Evolutionary conservation across 371 early-diverging fungal species (phyloP).

Genomic region (Chytridiales sp.): DNA sequence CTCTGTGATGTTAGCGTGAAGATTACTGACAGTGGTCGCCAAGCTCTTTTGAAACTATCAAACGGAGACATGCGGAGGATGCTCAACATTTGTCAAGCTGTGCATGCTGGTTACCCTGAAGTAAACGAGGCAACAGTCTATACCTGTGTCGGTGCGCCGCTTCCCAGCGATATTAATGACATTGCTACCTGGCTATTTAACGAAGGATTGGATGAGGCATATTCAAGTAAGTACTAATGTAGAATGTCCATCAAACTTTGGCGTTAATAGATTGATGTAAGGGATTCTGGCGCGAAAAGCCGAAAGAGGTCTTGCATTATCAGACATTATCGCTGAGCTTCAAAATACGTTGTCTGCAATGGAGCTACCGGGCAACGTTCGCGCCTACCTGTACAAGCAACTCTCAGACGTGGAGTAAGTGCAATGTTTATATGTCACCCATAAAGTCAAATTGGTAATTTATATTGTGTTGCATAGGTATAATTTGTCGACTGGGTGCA

Average conservation of each 20-base stretch:
- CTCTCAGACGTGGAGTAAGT: conserved; percentile 85
- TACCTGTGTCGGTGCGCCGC: conserved; percentile 87
- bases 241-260: not conserved
- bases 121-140: conserved; percentile 82
- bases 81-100: conserved; percentile 89
- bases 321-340: conserved; percentile 82
- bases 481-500: conserved; percentile 75
- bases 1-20: conserved; percentile 54
- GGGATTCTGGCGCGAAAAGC: conserved; percentile 72
- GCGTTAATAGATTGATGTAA: conserved; percentile 21
- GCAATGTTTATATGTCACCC: not conserved
- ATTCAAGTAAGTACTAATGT: conserved; percentile 54
- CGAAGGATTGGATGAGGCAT: conserved; percentile 76
- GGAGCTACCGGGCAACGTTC: conserved; percentile 66
- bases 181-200: conserved; percentile 78
- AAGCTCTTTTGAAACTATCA: conserved; percentile 76
- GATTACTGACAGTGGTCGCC: conserved; percentile 76
- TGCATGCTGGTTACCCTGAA: conserved; percentile 75
- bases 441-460: not conserved
- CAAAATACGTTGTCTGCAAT: conserved; percentile 59
- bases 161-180: conserved; percentile 80
- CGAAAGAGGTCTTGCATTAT: conserved; percentile 83
- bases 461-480: conserved; percentile 45
- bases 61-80: conserved; percentile 97
- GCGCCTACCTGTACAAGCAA: conserved; percentile 68